Conservation (phyloP, 306 rosid genomes). For the Purshia tridentata region DNA sequence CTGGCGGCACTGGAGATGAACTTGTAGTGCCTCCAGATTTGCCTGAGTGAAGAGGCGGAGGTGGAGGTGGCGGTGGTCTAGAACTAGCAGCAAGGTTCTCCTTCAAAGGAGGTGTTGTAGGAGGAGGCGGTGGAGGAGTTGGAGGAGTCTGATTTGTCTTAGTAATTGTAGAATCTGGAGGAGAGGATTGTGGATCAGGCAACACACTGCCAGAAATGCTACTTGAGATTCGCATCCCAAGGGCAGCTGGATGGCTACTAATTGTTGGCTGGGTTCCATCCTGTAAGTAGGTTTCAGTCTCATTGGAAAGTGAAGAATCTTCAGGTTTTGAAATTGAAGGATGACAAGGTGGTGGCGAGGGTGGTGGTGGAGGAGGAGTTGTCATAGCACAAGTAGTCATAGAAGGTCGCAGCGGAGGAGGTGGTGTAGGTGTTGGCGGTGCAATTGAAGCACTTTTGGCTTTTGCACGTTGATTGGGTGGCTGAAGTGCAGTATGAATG, state of each 20-base stretch:
- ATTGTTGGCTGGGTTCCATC: slow-evolving; percentile 39
- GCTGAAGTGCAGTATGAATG: background rate
- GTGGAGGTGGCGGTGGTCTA: slow-evolving; percentile 39
- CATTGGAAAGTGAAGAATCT: slow-evolving; percentile 25
- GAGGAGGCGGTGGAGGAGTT: slow-evolving; percentile 40
- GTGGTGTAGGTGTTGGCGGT: slow-evolving; percentile 45
- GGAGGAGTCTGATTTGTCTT: slow-evolving; percentile 38
- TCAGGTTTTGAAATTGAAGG: slow-evolving; percentile 26
- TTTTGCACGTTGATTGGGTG: slow-evolving; percentile 15
- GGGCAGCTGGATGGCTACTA: slow-evolving; percentile 22
- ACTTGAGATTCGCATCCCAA: slow-evolving; percentile 37
- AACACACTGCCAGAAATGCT: slow-evolving; percentile 22
- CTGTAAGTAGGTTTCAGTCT: slow-evolving; percentile 27
- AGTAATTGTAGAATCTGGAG: slow-evolving; percentile 4
- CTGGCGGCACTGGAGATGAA: slow-evolving; percentile 31
- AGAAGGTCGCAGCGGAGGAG: slow-evolving; percentile 31
- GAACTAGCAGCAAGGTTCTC: slow-evolving; percentile 20
- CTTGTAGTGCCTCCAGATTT: slow-evolving; percentile 28
- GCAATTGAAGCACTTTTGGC: slow-evolving; percentile 35
- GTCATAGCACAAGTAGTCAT: slow-evolving; percentile 18
- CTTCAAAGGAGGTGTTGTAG: slow-evolving; percentile 41
- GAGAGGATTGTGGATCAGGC: slow-evolving; percentile 10
- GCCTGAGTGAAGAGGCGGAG: slow-evolving; percentile 25
- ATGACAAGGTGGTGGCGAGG: slow-evolving; percentile 25
- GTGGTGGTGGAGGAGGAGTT: slow-evolving; percentile 33